Base-by-base conservation (phyloP, 768 basidiomycete species). In the Russula sp. region DNA sequence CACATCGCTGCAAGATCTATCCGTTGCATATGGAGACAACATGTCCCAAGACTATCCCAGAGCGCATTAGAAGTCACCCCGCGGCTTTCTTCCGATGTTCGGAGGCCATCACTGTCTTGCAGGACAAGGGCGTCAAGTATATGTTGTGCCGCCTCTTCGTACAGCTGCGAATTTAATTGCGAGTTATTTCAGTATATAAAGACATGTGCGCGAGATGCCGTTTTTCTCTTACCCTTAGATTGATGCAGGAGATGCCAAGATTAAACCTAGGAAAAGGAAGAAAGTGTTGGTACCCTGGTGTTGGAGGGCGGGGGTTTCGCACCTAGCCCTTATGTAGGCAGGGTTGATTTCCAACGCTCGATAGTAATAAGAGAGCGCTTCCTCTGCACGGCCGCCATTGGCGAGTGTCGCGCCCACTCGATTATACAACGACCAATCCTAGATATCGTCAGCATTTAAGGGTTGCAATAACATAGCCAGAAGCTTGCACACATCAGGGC, bases 381-480 rank as follows among this genome's bases (percentile, higher is more conserved):
- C 84, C 40, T 82, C 84, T 13, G 93, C 81, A 58, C 77, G 78
- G 27, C 94, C 87, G 69, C 84, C 91, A 74, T 97, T 98, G 31
- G 95, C 95, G 77, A 94, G 85, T 6, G 93, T 95, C 16, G 95
- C 95, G 14, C 95, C 95, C 47, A 96, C 89, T 16, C 95, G 84
- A 71, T 98, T 98, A 75, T 91, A 96, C 62, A 98, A 75, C 44
- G 91, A 76, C 87, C 90, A 96, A 71, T 98, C 94, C 91, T 95
- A 51, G 32, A 42, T 45, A 55, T 20, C 13, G 6, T 55, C n/a
- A 57, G 18, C 37, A 42, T 44, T 47, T 52, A 52, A 45, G 35
- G 14, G 39, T 53, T 40, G 16, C 31, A 7, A 18, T 32, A 16
- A 47, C 22, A 8, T 40, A 2, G 4, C 13, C 45, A 55, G 40